Conservation (phyloP, 208 protist genomes). For the Endotrypanum monterogeii region DNA sequence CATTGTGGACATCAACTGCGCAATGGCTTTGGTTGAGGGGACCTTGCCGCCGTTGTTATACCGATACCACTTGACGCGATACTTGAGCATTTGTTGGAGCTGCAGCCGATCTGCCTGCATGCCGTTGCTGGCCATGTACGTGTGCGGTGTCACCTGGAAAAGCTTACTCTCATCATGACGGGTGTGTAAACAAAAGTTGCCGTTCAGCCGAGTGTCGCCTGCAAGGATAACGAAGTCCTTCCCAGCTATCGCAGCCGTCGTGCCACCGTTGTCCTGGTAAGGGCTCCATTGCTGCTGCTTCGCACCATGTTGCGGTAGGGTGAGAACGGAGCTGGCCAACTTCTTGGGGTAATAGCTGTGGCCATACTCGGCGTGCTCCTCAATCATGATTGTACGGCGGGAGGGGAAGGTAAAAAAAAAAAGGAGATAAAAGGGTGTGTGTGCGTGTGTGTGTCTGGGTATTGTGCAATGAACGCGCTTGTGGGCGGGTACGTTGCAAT, state of each 20-base stretch:
- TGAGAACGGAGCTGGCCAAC: conserved; percentile 64
- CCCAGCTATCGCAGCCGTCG: conserved; percentile 95
- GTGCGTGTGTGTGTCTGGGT: too few species aligned
- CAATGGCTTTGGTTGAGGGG: conserved; percentile 92
- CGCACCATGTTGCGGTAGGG: conserved; percentile 70
- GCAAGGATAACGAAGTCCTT: conserved; percentile 97
- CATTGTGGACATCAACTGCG: conserved; percentile 97
- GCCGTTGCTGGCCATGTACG: conserved; percentile 94
- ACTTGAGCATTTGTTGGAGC: conserved; percentile 95
- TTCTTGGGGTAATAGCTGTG: conserved; percentile 75
- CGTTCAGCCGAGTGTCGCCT: conserved; percentile 97
- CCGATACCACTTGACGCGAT: conserved; percentile 93
- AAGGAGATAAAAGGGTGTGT: too few species aligned
- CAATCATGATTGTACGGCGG: conserved; percentile 58
- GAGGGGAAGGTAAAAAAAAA: neutral
- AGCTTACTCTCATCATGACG: conserved; percentile 94
- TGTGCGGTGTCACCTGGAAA: conserved; percentile 91
- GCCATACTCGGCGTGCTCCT: conserved; percentile 79
- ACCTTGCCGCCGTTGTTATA: conserved; percentile 93
- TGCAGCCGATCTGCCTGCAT: conserved; percentile 98
- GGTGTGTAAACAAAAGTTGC: conserved; percentile 97
- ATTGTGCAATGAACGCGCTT: too few species aligned
- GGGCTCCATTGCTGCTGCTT: conserved; percentile 87
- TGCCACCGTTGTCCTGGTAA: conserved; percentile 96
- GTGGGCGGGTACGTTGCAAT: too few species aligned